A percentile compares a stretch with the other conserved stretches of the same genome.
phyloP scores from a whole-genome alignment of 805 yeast species.

The Candida endomychidarum region DNA sequence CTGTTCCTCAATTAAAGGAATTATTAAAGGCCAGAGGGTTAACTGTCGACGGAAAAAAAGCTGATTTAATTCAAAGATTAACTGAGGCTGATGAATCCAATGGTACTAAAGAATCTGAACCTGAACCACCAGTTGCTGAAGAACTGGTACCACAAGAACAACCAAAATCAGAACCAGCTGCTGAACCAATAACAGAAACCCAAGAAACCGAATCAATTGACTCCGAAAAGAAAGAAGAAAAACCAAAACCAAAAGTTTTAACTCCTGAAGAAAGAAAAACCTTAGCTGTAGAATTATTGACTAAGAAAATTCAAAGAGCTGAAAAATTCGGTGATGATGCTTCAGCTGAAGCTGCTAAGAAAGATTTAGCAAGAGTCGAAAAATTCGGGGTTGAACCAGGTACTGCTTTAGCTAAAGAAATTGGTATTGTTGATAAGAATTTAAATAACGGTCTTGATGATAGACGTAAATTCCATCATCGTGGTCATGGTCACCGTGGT shows the following conservation, averaged over 20 bases:
- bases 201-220: too few species aligned
- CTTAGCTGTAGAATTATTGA: slow-evolving; percentile 64
- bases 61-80: slow-evolving; percentile 68
- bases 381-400: slow-evolving; percentile 79
- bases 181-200: slow-evolving; percentile 17
- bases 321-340: slow-evolving; percentile 74
- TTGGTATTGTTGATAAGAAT: slow-evolving; percentile 51
- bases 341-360: slow-evolving; percentile 54
- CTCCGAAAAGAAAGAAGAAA: slow-evolving; percentile 18
- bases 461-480: slow-evolving; percentile 5
- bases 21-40: slow-evolving; percentile 65
- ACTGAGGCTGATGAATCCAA: slow-evolving; percentile 53
- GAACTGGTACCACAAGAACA: slow-evolving; percentile 17
- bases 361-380: slow-evolving; percentile 67
- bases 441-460: slow-evolving; percentile 25
- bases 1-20: slow-evolving; percentile 85
- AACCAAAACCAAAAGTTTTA: slow-evolving; percentile 40
- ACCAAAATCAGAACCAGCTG: slow-evolving; percentile 17
- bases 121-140: slow-evolving; percentile 16
- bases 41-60: slow-evolving; percentile 74
- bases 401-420: slow-evolving; percentile 64
- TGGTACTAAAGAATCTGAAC: slow-evolving; percentile 18
- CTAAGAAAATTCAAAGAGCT: slow-evolving; percentile 67
- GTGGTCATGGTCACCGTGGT: background rate
- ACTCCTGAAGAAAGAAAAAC: slow-evolving; percentile 71